Evolutionary conservation across 306 rosid genomes (phyloP).

Genomic region (Abrus pulchellus): DNA sequence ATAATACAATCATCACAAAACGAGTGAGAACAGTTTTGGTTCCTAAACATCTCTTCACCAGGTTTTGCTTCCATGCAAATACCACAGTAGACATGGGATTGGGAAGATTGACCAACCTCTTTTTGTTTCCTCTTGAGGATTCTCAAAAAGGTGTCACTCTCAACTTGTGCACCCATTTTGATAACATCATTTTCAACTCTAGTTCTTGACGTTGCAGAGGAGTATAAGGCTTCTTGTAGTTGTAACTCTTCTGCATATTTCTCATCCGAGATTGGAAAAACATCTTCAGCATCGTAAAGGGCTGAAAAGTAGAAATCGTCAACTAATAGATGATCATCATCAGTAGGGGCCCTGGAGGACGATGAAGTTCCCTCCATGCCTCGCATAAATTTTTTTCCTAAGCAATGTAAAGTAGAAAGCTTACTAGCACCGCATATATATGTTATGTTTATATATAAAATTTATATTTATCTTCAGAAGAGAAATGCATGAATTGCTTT

Average conservation of each 20-base stretch:
- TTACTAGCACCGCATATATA: too few species aligned
- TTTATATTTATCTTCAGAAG: too few species aligned
- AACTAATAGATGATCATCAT: constrained; percentile 31
- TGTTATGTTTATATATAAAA: too few species aligned
- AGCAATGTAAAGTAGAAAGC: background rate
- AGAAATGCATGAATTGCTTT: background rate
- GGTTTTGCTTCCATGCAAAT: constrained; percentile 69
- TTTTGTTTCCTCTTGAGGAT: constrained; percentile 15
- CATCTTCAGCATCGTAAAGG: constrained; percentile 53
- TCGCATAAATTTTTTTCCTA: background rate
- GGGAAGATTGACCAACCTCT: constrained; percentile 47
- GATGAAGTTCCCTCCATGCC: constrained; percentile 46
- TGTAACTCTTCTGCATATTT: constrained; percentile 65
- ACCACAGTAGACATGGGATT: constrained; percentile 46
- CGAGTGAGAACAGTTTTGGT: constrained; percentile 57
- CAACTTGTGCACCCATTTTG: background rate
- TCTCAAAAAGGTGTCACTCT: background rate
- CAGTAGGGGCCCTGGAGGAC: background rate
- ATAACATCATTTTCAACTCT: background rate
- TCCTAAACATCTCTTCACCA: constrained; percentile 53
- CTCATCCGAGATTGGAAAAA: constrained; percentile 71
- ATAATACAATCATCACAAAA: constrained; percentile 62
- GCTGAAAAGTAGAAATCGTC: constrained; percentile 76
- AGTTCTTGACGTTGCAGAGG: constrained; percentile 46
- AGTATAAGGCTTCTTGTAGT: constrained; percentile 68